Evolutionary conservation across 83 land plant genomes (phyloP).

Genomic region (Picea abies): DNA sequence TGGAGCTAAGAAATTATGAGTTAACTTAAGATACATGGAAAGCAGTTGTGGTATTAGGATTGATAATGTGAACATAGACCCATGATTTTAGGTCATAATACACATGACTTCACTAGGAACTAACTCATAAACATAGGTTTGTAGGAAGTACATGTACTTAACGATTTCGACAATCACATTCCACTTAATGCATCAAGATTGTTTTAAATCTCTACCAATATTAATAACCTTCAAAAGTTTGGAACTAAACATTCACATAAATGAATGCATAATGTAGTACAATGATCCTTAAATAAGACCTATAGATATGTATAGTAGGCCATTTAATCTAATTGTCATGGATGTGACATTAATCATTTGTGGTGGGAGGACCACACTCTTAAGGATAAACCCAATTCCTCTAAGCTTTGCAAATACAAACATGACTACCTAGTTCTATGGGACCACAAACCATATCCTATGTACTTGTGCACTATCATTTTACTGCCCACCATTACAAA

Average conservation of each 20-base stretch:
- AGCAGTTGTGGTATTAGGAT: too few relatives aligned
- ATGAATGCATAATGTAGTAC: not conserved
- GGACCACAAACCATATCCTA: not conserved
- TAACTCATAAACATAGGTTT: not conserved
- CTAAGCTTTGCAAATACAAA: not conserved
- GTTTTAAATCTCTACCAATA: not conserved
- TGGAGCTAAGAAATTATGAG: too few relatives aligned
- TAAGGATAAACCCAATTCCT: not conserved
- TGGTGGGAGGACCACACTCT: not conserved
- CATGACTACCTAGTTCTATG: not conserved
- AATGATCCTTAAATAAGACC: not conserved
- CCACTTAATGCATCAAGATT: not conserved
- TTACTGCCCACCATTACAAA: not conserved
- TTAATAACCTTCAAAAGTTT: not conserved
- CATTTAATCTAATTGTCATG: not conserved
- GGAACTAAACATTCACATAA: not conserved
- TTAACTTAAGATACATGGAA: too few relatives aligned
- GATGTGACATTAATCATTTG: not conserved
- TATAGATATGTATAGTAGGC: not conserved
- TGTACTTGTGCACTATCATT: not conserved
- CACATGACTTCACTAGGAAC: not conserved
- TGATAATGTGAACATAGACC: too few relatives aligned
- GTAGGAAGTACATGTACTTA: not conserved
- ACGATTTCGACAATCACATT: not conserved
- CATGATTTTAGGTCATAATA: too few relatives aligned